A percentile compares a stretch with the other conserved stretches of the same genome.
Conservation (phyloP, 768 basidiomycete genomes). For the Coprinopsis marcescibilis region DNA sequence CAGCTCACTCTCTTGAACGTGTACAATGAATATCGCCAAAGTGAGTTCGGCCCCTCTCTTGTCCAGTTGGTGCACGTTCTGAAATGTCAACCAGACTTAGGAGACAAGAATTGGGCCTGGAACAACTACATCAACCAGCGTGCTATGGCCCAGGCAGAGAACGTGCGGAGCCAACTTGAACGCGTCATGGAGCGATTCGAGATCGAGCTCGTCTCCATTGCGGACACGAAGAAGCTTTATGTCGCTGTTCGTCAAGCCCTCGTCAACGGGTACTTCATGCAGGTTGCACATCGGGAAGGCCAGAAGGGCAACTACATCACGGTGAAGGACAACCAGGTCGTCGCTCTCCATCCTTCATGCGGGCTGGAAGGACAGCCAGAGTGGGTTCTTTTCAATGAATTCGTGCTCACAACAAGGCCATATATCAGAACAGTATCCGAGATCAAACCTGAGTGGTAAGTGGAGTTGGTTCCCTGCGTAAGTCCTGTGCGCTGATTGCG, state of each 20-base stretch:
- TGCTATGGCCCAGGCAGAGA: conserved; percentile 86
- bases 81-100: conserved; percentile 41
- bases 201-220: conserved; percentile 63
- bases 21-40: conserved; percentile 85
- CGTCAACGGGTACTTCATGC: conserved; percentile 97
- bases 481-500: not conserved
- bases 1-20: conserved; percentile 94
- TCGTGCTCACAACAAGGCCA: conserved; percentile 82
- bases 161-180: conserved; percentile 84
- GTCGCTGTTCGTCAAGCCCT: conserved; percentile 75
- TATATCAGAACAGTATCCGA: conserved; percentile 93
- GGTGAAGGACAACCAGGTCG: conserved; percentile 91
- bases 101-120: conserved; percentile 89
- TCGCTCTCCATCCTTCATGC: conserved; percentile 75
- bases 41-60: conserved; percentile 35
- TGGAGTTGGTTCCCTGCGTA: conserved; percentile 1
- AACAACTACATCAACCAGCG: conserved; percentile 80
- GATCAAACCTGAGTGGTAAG: conserved; percentile 78
- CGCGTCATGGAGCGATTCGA: conserved; percentile 90
- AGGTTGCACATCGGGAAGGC: conserved; percentile 91
- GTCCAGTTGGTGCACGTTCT: not conserved
- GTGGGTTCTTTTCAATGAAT: conserved; percentile 83
- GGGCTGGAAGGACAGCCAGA: conserved; percentile 80
- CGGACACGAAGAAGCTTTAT: conserved; percentile 67
- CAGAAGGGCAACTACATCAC: conserved; percentile 86